These are phyloP conservation scores for Amaranthus cruentus DNA, from an alignment of 148 eudicot genomes.

Conservation along the genomic window DNA sequence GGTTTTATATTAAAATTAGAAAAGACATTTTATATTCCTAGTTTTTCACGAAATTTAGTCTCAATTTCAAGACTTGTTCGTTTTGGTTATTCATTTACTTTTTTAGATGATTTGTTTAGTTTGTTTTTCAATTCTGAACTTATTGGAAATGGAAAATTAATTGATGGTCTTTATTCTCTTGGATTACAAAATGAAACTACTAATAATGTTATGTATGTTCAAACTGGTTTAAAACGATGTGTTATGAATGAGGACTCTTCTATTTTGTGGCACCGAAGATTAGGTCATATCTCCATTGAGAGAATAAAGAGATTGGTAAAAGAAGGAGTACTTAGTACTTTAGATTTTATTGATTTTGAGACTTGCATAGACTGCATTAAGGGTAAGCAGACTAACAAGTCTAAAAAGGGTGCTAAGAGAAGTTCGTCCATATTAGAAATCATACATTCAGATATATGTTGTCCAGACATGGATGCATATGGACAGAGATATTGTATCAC, in stretches of 20 bases:
- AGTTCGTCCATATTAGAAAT: too few relatives aligned
- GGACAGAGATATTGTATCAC: too few relatives aligned
- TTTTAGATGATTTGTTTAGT: too few relatives aligned
- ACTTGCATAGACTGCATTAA: constrained; percentile 17
- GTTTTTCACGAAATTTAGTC: too few relatives aligned
- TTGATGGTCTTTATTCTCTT: constrained; percentile 6
- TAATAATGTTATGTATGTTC: background rate
- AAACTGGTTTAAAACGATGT: constrained; percentile 2
- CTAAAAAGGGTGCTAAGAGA: too few relatives aligned
- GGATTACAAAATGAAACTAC: constrained; percentile 3
- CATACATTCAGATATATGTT: too few relatives aligned
- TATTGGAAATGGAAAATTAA: constrained; percentile 19
- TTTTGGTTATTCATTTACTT: too few relatives aligned
- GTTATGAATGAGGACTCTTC: constrained; percentile 17
- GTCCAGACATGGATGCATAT: too few relatives aligned
- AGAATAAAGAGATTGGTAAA: constrained; percentile 19
- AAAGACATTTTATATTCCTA: too few relatives aligned
- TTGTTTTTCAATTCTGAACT: background rate
- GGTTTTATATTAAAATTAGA: too few relatives aligned
- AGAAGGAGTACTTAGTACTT: constrained; percentile 10
- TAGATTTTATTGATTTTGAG: constrained; percentile 19
- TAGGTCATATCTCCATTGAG: constrained; percentile 16
- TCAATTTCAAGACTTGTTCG: too few relatives aligned
- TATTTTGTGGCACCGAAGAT: constrained; percentile 17
- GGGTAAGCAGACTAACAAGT: constrained; percentile 12